Base-by-base conservation (phyloP, 345 rosid species). In the Rhodamnia argentea region DNA sequence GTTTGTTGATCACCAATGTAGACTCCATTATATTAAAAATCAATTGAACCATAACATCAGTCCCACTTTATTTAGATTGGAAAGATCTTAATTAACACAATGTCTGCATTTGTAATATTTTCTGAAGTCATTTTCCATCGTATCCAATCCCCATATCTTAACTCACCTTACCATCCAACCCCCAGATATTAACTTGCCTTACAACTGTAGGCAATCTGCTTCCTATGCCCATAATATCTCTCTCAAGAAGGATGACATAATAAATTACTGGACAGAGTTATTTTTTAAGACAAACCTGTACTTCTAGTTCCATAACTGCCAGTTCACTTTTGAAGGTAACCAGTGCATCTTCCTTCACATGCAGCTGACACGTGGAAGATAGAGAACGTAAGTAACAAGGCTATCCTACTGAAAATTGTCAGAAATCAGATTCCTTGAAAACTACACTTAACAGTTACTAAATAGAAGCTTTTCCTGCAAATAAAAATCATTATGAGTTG, bases 231-330 rank as follows among this genome's bases (percentile, higher is more conserved):
- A 37, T 70, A 70, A 70, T 70, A 70, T 37, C 81, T 37, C 47
- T 70, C 81, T 70, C 13, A 5, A 37, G 81, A 70, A 18, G 42
- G 81, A 2, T 70, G 13, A 4, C 47, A 18, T 37, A 70, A 70
- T 18, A 37, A 70, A 70, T 70, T 70, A 9, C 7, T 3, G 81
- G 47, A 70, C 76, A 64, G 2, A 70, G 7, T 37, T 70, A 70
- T 70, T 10, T 37, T 70, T 32, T 70, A 70, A 37, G 81, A 70
- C 74, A 29, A 51, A 95, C 99, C 99, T 96, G 94, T 88, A 93
- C 85, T 89, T 97, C 96, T 76, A 92, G 93, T 91, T 97, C 99
- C 95, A 93, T 87, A 50, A 92, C 90, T 81, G 98, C 96, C 89
- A 97, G 94, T 82, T 95, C 96, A 8, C 92, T 90, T 92, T 95